Conservation (phyloP, 106 monocot species). For the Chionographis japonica region DNA sequence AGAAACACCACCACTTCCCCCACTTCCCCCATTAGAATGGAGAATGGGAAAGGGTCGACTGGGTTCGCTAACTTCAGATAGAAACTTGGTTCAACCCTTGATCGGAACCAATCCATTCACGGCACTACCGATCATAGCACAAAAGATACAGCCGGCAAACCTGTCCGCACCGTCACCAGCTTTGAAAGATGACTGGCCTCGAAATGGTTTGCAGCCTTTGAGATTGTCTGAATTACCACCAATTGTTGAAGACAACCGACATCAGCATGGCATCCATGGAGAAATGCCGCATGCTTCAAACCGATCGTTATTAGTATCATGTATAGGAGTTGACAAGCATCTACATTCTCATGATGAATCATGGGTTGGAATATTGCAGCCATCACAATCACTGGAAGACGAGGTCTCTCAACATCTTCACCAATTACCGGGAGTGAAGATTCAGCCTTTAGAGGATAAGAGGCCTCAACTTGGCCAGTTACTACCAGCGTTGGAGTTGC, state of each 20-base stretch:
- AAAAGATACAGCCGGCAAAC: conserved; percentile 12
- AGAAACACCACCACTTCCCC: conserved; percentile 75
- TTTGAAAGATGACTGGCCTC: conserved; percentile 9
- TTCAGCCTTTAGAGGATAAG: conserved; percentile 12
- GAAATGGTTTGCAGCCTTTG: conserved; percentile 6
- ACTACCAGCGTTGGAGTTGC: conserved; percentile 22
- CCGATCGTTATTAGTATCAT: conserved; percentile 1
- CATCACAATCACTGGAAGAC: conserved; percentile 5
- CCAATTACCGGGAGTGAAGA: conserved; percentile 1
- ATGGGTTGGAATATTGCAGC: not conserved
- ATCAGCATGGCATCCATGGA: not conserved
- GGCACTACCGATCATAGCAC: not conserved
- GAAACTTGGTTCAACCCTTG: conserved; percentile 4
- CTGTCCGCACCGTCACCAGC: conserved; percentile 3
- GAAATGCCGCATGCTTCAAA: conserved; percentile 6
- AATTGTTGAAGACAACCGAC: conserved; percentile 9
- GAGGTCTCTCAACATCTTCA: conserved; percentile 5
- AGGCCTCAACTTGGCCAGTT: conserved; percentile 20
- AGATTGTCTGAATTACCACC: conserved; percentile 36
- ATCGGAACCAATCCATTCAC: conserved; percentile 3
- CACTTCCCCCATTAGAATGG: conserved; percentile 87
- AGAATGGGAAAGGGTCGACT: conserved; percentile 63
- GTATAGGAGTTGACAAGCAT: conserved; percentile 17
- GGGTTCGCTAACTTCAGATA: conserved; percentile 18
- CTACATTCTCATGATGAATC: not conserved